Percentiles rank a stretch among this genome's conserved stretches.
These are phyloP conservation scores for Neoscytalidium dimidiatum DNA, from an alignment of 2,329 filamentous ascomycete genomes.

Conservation along the genomic window DNA sequence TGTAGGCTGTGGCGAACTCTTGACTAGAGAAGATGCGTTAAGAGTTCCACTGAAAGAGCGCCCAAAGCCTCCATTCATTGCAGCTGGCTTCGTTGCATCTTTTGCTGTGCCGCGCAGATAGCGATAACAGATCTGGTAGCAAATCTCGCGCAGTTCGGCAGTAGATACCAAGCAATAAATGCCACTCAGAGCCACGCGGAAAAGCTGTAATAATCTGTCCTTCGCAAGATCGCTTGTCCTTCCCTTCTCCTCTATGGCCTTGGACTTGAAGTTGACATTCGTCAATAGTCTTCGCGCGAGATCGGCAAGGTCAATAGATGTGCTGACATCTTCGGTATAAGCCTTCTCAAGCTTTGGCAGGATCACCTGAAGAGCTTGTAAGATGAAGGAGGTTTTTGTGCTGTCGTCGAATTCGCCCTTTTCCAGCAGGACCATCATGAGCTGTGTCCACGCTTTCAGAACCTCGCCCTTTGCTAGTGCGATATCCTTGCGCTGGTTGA, in stretches of 20 bases:
- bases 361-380: slow-evolving; percentile 84
- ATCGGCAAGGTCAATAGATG: slow-evolving; percentile 74
- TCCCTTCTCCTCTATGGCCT: slow-evolving; percentile 23
- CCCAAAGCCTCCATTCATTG: slow-evolving; percentile 33
- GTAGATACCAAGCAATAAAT: slow-evolving; percentile 73
- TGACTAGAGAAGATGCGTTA: background rate
- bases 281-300: slow-evolving; percentile 74
- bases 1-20: slow-evolving; percentile 28
- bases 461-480: slow-evolving; percentile 62
- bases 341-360: slow-evolving; percentile 83
- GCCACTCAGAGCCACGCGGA: slow-evolving; percentile 81
- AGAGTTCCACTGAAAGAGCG: slow-evolving; percentile 22
- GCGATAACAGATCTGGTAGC: slow-evolving; percentile 89
- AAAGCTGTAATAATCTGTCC: slow-evolving; percentile 88
- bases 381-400: slow-evolving; percentile 73
- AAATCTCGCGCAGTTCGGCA: slow-evolving; percentile 73
- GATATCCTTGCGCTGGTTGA: slow-evolving; percentile 50
- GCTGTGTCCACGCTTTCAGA: slow-evolving; percentile 79
- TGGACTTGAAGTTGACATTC: slow-evolving; percentile 63
- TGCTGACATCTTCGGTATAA: slow-evolving; percentile 66
- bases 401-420: slow-evolving; percentile 76
- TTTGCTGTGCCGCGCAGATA: slow-evolving; percentile 71
- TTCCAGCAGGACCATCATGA: slow-evolving; percentile 81
- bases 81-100: slow-evolving; percentile 36
- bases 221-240: slow-evolving; percentile 68